Conservation (phyloP, 129 eudicot genomes). For the Sambucus nigra region DNA sequence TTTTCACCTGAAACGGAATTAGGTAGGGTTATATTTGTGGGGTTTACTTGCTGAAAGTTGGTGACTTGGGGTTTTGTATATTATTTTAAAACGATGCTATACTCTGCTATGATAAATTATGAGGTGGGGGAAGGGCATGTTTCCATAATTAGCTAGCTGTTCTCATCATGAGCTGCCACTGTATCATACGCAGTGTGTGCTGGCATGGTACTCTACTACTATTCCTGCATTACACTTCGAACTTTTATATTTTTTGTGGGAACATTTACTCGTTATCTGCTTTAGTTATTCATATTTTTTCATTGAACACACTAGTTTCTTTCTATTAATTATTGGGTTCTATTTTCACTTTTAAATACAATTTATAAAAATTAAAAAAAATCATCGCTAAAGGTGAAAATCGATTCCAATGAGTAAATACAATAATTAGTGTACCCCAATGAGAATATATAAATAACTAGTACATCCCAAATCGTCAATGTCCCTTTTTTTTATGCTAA, state of each 20-base stretch:
- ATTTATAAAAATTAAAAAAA: no score
- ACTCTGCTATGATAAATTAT: not conserved
- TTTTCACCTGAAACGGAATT: constrained; percentile 6
- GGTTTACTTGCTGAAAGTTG: not conserved
- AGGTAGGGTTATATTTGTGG: constrained; percentile 5
- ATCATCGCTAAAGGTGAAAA: no score
- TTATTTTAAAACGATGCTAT: not conserved
- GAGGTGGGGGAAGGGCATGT: constrained; percentile 9
- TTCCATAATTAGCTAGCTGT: constrained; percentile 10
- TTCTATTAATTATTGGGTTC: no score
- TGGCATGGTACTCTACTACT: constrained; percentile 16
- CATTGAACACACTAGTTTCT: no score
- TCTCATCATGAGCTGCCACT: not conserved
- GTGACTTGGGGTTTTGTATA: not conserved
- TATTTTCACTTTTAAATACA: no score
- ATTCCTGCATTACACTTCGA: constrained; percentile 25
- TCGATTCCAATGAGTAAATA: no score
- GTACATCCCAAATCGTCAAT: no score
- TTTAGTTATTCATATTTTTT: no score
- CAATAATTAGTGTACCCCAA: no score
- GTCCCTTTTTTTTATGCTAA: no score
- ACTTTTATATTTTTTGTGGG: not conserved
- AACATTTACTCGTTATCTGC: not conserved
- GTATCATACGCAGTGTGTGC: constrained; percentile 2
- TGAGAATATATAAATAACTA: no score